Conservation (phyloP, 257 asterid species). For the Lycium ferocissimum region DNA sequence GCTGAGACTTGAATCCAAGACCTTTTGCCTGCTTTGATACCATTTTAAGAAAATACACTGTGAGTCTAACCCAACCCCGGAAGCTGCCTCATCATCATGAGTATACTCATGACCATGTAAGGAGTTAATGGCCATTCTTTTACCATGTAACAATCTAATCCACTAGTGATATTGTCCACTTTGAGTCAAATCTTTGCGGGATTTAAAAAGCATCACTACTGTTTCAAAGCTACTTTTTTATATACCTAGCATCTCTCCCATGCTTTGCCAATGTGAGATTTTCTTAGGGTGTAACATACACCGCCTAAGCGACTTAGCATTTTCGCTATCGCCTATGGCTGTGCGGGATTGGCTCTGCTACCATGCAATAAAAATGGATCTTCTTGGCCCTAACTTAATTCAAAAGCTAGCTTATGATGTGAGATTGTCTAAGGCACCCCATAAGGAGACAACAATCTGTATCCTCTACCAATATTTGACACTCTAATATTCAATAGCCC, state of each 20-base stretch:
- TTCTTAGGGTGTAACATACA: background rate
- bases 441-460: background rate
- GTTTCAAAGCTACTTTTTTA: slow-evolving; percentile 10
- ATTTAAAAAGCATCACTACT: background rate
- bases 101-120: background rate
- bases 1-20: background rate
- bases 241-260: background rate
- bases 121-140: background rate
- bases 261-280: slow-evolving; percentile 13
- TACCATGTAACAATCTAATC: background rate
- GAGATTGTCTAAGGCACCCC: background rate
- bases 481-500: background rate
- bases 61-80: background rate
- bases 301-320: background rate
- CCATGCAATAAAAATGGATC: background rate
- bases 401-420: slow-evolving; percentile 16
- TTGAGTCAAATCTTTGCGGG: background rate
- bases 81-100: background rate
- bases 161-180: slow-evolving; percentile 13
- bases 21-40: slow-evolving; percentile 10
- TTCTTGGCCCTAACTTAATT: background rate
- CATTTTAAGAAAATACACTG: background rate
- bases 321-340: background rate
- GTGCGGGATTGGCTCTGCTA: background rate
- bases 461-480: background rate